A percentile compares a stretch with the other conserved stretches of the same genome.
Evolutionary conservation across 116 monocot species (phyloP).

Genomic region (Iris pallida): DNA sequence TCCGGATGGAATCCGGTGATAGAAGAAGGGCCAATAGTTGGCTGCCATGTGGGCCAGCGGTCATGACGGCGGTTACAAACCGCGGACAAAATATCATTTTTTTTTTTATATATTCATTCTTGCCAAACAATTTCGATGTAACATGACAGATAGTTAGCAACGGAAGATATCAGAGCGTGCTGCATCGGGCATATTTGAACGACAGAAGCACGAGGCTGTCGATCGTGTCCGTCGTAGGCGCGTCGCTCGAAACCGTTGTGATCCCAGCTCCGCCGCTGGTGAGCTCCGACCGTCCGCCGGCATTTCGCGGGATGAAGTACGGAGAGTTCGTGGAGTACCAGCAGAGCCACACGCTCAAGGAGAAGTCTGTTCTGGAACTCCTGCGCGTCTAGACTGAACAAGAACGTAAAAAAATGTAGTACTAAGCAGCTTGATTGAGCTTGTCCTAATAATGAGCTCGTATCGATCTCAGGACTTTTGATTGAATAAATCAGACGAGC

Average conservation of each 20-base stretch:
- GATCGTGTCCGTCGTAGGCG: conserved; percentile 15
- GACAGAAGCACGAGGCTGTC: conserved; percentile 33
- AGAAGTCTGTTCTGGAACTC: conserved; percentile 24
- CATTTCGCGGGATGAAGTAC: conserved; percentile 27
- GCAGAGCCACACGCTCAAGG: conserved; percentile 34
- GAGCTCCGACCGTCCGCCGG: background rate
- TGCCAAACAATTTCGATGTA: no score
- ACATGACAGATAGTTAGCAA: conserved; percentile 64
- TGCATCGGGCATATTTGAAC: conserved; percentile 38
- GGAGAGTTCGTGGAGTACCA: conserved; percentile 32
- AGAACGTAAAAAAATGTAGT: no score
- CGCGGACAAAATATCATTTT: no score
- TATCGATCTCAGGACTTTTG: no score
- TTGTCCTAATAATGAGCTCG: no score
- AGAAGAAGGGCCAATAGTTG: no score
- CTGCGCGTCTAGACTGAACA: conserved; percentile 7
- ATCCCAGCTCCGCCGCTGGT: conserved; percentile 25
- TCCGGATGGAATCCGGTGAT: no score
- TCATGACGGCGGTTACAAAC: no score
- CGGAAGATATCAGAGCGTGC: conserved; percentile 46
- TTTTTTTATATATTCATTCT: no score
- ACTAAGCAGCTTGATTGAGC: no score
- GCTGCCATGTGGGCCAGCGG: no score
- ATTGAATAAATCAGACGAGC: no score
- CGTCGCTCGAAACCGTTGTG: conserved; percentile 23